Evolutionary conservation across 2,329 filamentous ascomycete species (phyloP), one percentile per base, ranked within the genome.

Genomic region (Alternaria ventricosa): DNA sequence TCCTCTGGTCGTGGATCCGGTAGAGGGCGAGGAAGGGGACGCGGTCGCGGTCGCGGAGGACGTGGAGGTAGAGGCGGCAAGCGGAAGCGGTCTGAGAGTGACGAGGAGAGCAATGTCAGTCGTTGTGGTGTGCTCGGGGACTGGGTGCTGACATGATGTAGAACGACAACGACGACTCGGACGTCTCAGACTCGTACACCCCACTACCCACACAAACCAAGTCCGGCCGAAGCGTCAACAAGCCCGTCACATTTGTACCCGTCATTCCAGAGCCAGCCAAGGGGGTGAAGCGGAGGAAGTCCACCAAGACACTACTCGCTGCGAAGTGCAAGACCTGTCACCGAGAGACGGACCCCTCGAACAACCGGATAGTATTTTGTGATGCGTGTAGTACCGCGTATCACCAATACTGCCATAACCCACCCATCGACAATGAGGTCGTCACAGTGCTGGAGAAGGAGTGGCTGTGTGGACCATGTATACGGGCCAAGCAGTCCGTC

Each of bases 341-440:
- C 57, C 85, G 92, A 68, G 89, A 91, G 10, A 87, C 91, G 68
- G 92, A 90, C 72, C 90, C 91, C 4, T 78, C 84, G n/a, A 88
- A 83, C 70, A 96, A 96, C 80, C 87, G 90, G 80, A 94, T 96
- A 75, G 92, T 96, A 3, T 93, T 94, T 78, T 96, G 93, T 81
- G 92, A 95, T 79, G 89, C 89, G 15, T 96, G 93, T 82, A 92
- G 93, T 76, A 84, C 85, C 28, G 88, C 89, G 45, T 96, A 93
- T 87, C 93, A 96, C 79, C 92, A 94, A 77, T 88, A 88, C 72
- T 96, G 93, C 74, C 92, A 96, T 77, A 87, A 92, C 62, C 92
- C 92, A 1, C 86, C 87, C 9, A 92, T 96, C 64, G 85, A 86
- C n/a, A 87, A 90, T 65, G 87, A 90, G 18, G 87, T 91, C 20